Conservation (phyloP, 768 basidiomycete genomes). For the Erythrobasidium yunnanense region DNA sequence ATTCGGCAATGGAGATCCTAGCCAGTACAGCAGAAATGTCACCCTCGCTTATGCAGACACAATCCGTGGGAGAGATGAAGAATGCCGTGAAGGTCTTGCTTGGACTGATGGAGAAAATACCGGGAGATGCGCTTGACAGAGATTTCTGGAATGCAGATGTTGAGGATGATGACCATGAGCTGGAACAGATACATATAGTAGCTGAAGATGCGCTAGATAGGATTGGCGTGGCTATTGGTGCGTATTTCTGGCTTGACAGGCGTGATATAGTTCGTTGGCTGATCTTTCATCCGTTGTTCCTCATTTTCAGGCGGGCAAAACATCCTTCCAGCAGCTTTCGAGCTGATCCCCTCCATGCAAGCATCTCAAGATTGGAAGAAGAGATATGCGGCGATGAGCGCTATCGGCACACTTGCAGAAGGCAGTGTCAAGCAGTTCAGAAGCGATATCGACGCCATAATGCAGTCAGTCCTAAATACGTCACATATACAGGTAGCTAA, state of each 20-base stretch:
- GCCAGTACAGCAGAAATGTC: background rate
- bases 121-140: background rate
- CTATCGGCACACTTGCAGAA: conserved; percentile 17
- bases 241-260: background rate
- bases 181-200: background rate
- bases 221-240: background rate
- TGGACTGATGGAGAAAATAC: background rate
- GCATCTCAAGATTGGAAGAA: conserved; percentile 1
- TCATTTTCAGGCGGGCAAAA: background rate
- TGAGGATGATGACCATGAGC: background rate
- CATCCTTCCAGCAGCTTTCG: background rate
- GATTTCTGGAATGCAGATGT: conserved; percentile 11
- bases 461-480: background rate
- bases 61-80: background rate
- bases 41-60: background rate
- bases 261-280: background rate
- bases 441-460: background rate
- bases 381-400: conserved; percentile 10
- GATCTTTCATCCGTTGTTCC: background rate
- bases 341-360: background rate
- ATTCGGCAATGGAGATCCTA: conserved; percentile 2
- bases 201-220: conserved; percentile 12
- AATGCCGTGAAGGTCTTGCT: background rate
- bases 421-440: background rate
- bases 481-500: background rate